Evolutionary conservation across 1,284 basidiomycete genomes (phyloP).

Genomic region (Anthracocystis setariae): DNA sequence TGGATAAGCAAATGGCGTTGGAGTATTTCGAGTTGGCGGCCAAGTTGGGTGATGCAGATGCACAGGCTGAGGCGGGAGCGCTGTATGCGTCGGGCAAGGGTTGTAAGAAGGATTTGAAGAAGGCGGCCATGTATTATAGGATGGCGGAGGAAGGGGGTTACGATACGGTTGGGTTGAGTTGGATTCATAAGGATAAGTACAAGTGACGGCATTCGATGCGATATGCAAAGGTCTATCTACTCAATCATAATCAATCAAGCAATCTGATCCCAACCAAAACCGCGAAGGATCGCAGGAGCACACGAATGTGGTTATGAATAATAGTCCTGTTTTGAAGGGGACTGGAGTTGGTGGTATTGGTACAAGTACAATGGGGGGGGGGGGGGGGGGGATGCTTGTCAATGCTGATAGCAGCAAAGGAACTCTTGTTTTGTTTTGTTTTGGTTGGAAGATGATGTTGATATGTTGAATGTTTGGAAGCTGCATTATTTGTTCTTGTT

Average conservation of each 20-base stretch:
- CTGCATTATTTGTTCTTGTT: neutral
- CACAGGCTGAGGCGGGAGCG: conserved; percentile 81
- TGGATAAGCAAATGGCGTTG: conserved; percentile 77
- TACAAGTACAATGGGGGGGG: conserved; percentile 49
- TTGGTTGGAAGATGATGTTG: no score
- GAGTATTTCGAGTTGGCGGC: conserved; percentile 84
- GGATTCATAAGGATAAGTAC: conserved; percentile 65
- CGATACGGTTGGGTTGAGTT: conserved; percentile 61
- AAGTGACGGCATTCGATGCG: conserved; percentile 28
- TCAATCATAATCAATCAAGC: no score
- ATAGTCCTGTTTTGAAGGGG: neutral
- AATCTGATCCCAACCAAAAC: no score
- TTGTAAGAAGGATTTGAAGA: conserved; percentile 86
- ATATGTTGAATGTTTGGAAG: neutral
- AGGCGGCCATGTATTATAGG: conserved; percentile 88
- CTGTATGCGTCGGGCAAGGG: conserved; percentile 82
- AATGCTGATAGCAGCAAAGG: no score
- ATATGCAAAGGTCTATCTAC: no score
- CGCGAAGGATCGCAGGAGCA: neutral
- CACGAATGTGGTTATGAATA: neutral
- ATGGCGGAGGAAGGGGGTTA: conserved; percentile 72
- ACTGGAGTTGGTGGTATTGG: conserved; percentile 5
- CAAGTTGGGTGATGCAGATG: conserved; percentile 83
- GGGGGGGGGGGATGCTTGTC: no score
- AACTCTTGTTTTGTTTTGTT: neutral